Evolutionary conservation across 2,329 filamentous ascomycete species (phyloP).

Genomic region (Knufia fluminis): DNA sequence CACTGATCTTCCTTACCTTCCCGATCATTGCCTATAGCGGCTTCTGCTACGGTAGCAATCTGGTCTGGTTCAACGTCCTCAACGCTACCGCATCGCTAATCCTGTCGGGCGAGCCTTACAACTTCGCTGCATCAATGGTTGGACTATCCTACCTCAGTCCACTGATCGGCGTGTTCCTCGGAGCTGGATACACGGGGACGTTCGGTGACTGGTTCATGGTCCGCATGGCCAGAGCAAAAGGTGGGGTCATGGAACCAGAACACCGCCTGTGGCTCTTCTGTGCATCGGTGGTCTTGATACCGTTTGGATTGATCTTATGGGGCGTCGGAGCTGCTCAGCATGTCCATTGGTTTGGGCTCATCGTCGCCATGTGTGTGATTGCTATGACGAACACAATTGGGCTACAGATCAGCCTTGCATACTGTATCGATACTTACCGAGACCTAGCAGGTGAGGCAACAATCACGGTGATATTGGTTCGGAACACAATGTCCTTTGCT

Average conservation of each 20-base stretch:
- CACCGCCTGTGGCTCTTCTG: slow-evolving; percentile 22
- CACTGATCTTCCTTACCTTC: slow-evolving; percentile 24
- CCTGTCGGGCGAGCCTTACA: slow-evolving; percentile 29
- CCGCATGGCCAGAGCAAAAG: slow-evolving; percentile 20
- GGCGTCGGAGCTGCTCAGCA: slow-evolving; percentile 42
- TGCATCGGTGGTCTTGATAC: slow-evolving; percentile 34
- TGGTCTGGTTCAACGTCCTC: slow-evolving; percentile 37
- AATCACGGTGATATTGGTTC: slow-evolving; percentile 41
- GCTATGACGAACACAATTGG: slow-evolving; percentile 37
- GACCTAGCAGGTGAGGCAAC: slow-evolving; percentile 42
- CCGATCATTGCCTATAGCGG: slow-evolving; percentile 33
- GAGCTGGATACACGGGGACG: slow-evolving; percentile 17
- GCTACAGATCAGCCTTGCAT: slow-evolving; percentile 36
- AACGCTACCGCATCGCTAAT: slow-evolving; percentile 35
- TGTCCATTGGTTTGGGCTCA: slow-evolving; percentile 42
- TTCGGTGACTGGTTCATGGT: slow-evolving; percentile 24
- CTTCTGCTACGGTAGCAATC: slow-evolving; percentile 32
- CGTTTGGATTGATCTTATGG: slow-evolving; percentile 40
- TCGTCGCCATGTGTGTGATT: slow-evolving; percentile 42
- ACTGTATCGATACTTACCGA: slow-evolving; percentile 42
- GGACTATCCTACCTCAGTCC: slow-evolving; percentile 30
- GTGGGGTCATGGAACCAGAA: slow-evolving; percentile 24
- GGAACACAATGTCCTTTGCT: slow-evolving; percentile 44
- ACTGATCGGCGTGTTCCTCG: slow-evolving; percentile 14
- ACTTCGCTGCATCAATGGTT: slow-evolving; percentile 31